Percentiles rank a stretch among this genome's conserved stretches.
Evolutionary conservation across 2,329 filamentous ascomycete species (phyloP).

Genomic region (Botrytis fragariae): DNA sequence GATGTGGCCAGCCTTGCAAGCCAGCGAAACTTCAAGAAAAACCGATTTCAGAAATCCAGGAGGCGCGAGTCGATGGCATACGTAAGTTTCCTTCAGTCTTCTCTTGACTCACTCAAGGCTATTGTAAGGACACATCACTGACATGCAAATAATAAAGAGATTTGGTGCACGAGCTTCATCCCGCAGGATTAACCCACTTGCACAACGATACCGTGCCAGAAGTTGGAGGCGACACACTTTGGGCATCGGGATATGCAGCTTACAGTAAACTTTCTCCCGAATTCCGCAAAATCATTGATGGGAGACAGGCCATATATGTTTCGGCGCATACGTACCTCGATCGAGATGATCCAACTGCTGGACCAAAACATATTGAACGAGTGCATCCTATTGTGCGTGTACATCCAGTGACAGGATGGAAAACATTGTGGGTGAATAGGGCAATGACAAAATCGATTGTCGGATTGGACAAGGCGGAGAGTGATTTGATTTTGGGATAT

Average conservation of each 20-base stretch:
- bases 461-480: conserved; percentile 66
- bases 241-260: conserved; percentile 67
- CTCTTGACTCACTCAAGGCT: background rate
- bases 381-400: conserved; percentile 67
- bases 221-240: conserved; percentile 68
- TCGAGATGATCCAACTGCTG: conserved; percentile 56
- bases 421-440: conserved; percentile 69
- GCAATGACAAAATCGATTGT: conserved; percentile 67
- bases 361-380: conserved; percentile 65
- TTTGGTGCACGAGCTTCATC: conserved; percentile 68
- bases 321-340: conserved; percentile 68
- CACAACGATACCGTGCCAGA: conserved; percentile 62
- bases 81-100: conserved; percentile 30
- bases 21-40: conserved; percentile 50
- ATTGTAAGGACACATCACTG: background rate
- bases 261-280: conserved; percentile 71
- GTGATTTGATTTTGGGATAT: conserved; percentile 64
- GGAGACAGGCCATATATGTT: conserved; percentile 60
- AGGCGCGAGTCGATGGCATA: conserved; percentile 67
- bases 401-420: conserved; percentile 73
- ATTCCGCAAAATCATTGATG: conserved; percentile 70
- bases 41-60: conserved; percentile 65
- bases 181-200: conserved; percentile 67
- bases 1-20: conserved; percentile 68
- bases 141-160: conserved; percentile 41